A percentile compares a stretch with the other conserved stretches of the same genome.
phyloP scores from a whole-genome alignment of 148 eudicot species.

The Linanthus parryae region DNA sequence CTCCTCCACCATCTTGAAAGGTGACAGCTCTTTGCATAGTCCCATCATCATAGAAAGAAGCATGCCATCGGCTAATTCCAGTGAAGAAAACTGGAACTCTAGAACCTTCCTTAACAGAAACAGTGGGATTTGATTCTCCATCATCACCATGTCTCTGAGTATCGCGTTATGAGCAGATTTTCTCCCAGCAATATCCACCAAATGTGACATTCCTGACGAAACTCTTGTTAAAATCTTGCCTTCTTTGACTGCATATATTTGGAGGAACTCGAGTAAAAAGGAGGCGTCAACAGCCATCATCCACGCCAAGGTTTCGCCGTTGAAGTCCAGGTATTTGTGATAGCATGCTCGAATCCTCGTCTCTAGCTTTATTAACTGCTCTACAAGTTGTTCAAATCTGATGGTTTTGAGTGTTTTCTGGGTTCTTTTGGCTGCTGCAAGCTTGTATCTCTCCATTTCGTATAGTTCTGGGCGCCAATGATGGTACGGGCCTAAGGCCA shows the following conservation, averaged over 20 bases:
- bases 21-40: conserved; percentile 24
- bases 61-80: conserved; percentile 17
- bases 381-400: conserved; percentile 18
- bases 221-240: conserved; percentile 13
- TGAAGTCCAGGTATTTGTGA: conserved; percentile 23
- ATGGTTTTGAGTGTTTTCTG: conserved; percentile 16
- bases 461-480: conserved; percentile 32
- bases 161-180: conserved; percentile 34
- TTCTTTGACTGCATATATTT: conserved; percentile 3
- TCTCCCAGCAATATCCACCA: conserved; percentile 28
- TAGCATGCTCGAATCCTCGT: conserved; percentile 32
- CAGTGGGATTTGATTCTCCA: conserved; percentile 58
- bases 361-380: conserved; percentile 16
- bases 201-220: conserved; percentile 29
- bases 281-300: conserved; percentile 38
- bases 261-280: conserved; percentile 35
- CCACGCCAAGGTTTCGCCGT: conserved; percentile 26
- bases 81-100: conserved; percentile 14
- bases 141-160: conserved; percentile 43
- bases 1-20: conserved; percentile 20
- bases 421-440: conserved; percentile 27
- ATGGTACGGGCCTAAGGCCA: conserved; percentile 49
- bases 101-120: conserved; percentile 25
- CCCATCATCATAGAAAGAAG: conserved; percentile 22
- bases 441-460: conserved; percentile 37